phyloP scores from a whole-genome alignment of 169 alveolate genomes.

The Plasmodium fragile region DNA sequence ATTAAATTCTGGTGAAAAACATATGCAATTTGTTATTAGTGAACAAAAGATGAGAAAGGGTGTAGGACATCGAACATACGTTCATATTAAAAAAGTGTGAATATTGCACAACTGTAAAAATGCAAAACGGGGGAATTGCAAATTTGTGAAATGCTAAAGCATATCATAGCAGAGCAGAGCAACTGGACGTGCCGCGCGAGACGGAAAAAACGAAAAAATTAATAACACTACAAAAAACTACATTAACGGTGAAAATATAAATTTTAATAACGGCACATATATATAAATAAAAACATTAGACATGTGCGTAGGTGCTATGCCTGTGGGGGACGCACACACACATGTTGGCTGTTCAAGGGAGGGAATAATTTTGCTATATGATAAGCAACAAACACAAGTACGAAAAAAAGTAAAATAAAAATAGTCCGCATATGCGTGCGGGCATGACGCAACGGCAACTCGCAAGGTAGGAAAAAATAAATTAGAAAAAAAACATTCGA shows the following conservation, averaged over 20 bases:
- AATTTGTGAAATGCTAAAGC: not conserved
- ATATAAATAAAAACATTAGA: not conserved
- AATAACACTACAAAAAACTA: slow-evolving; percentile 29
- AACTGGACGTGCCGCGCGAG: not conserved
- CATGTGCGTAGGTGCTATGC: not conserved
- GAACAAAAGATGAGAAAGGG: not conserved
- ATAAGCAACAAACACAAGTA: not conserved
- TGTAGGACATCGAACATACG: not conserved
- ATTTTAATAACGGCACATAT: slow-evolving; percentile 4
- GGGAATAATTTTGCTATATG: not conserved
- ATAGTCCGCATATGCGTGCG: not conserved
- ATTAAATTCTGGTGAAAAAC: slow-evolving; percentile 12
- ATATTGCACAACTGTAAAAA: not conserved
- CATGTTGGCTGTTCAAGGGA: not conserved
- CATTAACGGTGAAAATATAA: slow-evolving; percentile 19
- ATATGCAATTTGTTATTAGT: not conserved
- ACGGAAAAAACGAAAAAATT: slow-evolving; percentile 9
- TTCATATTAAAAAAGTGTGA: slow-evolving; percentile 1
- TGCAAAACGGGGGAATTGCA: not conserved
- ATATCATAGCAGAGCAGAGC: not conserved
- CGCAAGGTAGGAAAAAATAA: not conserved
- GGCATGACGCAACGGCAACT: not conserved
- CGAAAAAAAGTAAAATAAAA: slow-evolving; percentile 15
- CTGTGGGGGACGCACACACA: not conserved
- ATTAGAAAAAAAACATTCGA: not conserved